Conservation (phyloP, 257 asterid species). For the Solanum paucissectum region DNA sequence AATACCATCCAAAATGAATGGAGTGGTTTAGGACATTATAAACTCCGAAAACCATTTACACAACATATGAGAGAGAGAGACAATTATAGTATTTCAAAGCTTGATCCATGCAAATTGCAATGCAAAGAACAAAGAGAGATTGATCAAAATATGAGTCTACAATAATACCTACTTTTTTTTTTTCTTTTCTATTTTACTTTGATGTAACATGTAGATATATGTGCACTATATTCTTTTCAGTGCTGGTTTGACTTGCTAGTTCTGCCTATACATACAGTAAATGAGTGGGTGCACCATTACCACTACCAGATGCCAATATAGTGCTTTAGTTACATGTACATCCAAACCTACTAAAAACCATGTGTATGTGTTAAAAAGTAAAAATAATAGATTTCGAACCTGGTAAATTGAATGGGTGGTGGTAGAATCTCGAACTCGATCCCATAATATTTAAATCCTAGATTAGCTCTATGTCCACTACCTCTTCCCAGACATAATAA, state of each 20-base stretch:
- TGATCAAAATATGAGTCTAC: constrained; percentile 4
- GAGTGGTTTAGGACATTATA: neutral
- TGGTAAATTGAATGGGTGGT: neutral
- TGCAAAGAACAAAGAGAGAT: constrained; percentile 6
- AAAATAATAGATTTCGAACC: neutral
- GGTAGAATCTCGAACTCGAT: neutral
- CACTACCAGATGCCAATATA: constrained; percentile 1
- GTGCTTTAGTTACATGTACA: neutral
- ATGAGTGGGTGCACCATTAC: constrained; percentile 33
- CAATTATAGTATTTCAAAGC: neutral
- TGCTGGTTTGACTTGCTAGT: constrained; percentile 55
- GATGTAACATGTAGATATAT: constrained; percentile 16
- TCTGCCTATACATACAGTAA: constrained; percentile 27
- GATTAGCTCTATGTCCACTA: neutral
- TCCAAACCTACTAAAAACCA: neutral
- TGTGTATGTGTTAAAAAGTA: neutral
- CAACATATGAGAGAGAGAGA: neutral
- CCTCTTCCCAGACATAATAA: constrained; percentile 8
- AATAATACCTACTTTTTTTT: constrained; percentile 12
- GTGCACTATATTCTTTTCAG: neutral
- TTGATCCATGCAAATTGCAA: constrained; percentile 30
- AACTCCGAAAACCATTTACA: neutral
- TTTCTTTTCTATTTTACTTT: neutral
- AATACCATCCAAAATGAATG: neutral
- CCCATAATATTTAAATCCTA: neutral